These are phyloP conservation scores for Fraxinus sp. DNA, from an alignment of 305 asterid species.

Conservation along the genomic window DNA sequence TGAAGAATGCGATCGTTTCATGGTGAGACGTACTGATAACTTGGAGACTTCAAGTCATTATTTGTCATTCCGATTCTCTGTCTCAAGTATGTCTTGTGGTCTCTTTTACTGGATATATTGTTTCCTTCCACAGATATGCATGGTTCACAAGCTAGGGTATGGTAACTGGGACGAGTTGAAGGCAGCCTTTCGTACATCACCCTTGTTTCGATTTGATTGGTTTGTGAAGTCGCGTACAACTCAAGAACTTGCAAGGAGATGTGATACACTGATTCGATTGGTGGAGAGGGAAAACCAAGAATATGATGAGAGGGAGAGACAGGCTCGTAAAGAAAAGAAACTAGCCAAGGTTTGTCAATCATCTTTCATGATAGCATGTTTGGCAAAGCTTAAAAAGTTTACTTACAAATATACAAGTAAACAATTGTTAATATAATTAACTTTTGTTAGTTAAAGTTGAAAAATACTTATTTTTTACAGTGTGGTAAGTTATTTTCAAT, in stretches of 20 bases:
- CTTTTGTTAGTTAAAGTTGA: neutral
- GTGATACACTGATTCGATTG: conserved; percentile 87
- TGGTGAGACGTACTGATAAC: conserved; percentile 51
- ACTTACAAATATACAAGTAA: neutral
- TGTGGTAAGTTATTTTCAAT: neutral
- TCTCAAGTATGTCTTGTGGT: neutral
- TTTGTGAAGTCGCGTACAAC: conserved; percentile 97
- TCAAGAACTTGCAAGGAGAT: conserved; percentile 98
- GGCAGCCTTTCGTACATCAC: conserved; percentile 95
- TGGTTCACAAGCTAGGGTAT: conserved; percentile 97
- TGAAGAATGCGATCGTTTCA: conserved; percentile 98
- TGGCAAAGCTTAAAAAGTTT: neutral
- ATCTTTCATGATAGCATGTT: neutral
- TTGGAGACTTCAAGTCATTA: neutral
- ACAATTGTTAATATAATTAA: neutral
- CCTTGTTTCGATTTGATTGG: conserved; percentile 97
- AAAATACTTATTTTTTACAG: neutral
- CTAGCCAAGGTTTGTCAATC: conserved; percentile 62
- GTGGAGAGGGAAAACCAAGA: conserved; percentile 98
- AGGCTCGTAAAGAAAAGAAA: conserved; percentile 96
- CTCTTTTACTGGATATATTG: neutral
- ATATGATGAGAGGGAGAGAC: conserved; percentile 92
- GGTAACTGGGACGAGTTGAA: conserved; percentile 99
- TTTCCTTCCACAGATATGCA: conserved; percentile 62
- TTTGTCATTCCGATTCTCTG: neutral